A percentile compares a stretch with the other conserved stretches of the same genome.
These are phyloP conservation scores for Thalassiosira oceanica DNA, from an alignment of 352 stramenopile genomes.

Conservation along the genomic window DNA sequence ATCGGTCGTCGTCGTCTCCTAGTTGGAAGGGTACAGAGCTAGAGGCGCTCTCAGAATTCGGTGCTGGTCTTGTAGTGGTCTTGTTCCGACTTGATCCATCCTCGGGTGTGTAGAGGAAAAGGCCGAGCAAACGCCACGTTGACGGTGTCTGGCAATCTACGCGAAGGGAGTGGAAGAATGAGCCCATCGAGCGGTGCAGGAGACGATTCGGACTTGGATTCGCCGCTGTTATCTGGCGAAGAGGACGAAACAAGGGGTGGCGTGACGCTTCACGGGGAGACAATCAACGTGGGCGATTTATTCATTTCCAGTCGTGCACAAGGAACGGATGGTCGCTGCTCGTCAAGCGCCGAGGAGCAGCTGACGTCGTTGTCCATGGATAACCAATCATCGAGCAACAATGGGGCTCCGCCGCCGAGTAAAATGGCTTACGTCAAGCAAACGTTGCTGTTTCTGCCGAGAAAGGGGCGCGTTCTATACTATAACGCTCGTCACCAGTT, in stretches of 20 bases:
- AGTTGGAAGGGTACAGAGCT: too few relatives aligned
- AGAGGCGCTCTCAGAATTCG: too few relatives aligned
- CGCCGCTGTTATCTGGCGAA: conserved; percentile 4
- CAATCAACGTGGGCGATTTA: conserved; percentile 21
- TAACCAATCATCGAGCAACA: conserved; percentile 6
- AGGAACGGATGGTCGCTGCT: neutral
- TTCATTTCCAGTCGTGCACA: neutral
- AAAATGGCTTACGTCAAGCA: neutral
- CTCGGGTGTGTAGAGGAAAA: too few relatives aligned
- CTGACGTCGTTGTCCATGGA: neutral
- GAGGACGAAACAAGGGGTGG: neutral
- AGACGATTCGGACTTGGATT: neutral
- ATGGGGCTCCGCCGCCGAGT: neutral
- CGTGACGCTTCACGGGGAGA: conserved; percentile 24
- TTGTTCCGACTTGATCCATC: too few relatives aligned
- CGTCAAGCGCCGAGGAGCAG: neutral
- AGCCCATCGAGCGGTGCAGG: neutral
- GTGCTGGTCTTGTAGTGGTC: too few relatives aligned
- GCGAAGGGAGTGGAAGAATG: too few relatives aligned
- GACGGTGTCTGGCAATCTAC: too few relatives aligned
- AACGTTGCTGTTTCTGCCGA: conserved; percentile 3
- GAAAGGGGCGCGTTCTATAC: neutral
- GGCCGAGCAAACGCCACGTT: too few relatives aligned
- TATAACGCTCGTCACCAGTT: neutral
- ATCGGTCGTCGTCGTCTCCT: too few relatives aligned